These are phyloP conservation scores for Pezicula carpinea DNA, from an alignment of 2,329 filamentous ascomycete species.

Conservation along the genomic window DNA sequence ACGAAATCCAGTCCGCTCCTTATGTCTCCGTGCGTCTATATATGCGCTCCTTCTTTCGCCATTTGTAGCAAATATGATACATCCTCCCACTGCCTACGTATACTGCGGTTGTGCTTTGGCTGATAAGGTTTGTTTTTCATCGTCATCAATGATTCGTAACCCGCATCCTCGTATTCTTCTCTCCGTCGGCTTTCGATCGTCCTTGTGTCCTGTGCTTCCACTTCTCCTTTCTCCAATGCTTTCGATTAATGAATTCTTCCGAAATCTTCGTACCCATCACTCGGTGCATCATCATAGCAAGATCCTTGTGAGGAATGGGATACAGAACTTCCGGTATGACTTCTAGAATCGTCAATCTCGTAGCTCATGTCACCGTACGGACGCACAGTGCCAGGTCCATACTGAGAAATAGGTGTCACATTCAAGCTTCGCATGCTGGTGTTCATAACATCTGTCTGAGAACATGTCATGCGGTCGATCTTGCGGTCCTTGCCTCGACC, in stretches of 20 bases:
- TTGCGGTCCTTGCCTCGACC: slow-evolving; percentile 82
- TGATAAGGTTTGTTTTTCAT: too few species aligned
- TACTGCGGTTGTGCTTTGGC: too few species aligned
- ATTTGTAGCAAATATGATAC: too few species aligned
- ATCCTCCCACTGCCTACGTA: too few species aligned
- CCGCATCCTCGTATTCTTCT: too few species aligned
- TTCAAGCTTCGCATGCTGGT: slow-evolving; percentile 9
- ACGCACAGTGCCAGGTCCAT: neutral
- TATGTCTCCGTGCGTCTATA: too few species aligned
- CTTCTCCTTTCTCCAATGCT: too few species aligned
- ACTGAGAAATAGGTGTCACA: neutral
- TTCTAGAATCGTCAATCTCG: neutral
- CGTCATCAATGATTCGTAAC: too few species aligned
- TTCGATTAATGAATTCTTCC: neutral
- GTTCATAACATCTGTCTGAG: slow-evolving; percentile 6
- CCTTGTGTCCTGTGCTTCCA: too few species aligned
- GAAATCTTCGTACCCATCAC: neutral
- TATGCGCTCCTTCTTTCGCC: too few species aligned
- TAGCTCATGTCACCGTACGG: neutral
- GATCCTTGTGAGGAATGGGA: neutral
- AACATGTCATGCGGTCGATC: slow-evolving; percentile 61
- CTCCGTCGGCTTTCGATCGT: too few species aligned
- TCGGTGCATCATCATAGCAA: neutral
- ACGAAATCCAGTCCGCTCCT: too few species aligned
- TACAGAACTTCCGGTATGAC: neutral